Percentiles rank a stretch among this genome's conserved stretches.
These are phyloP conservation scores for Crotalaria pallida DNA, from an alignment of 306 rosid genomes.

Conservation along the genomic window DNA sequence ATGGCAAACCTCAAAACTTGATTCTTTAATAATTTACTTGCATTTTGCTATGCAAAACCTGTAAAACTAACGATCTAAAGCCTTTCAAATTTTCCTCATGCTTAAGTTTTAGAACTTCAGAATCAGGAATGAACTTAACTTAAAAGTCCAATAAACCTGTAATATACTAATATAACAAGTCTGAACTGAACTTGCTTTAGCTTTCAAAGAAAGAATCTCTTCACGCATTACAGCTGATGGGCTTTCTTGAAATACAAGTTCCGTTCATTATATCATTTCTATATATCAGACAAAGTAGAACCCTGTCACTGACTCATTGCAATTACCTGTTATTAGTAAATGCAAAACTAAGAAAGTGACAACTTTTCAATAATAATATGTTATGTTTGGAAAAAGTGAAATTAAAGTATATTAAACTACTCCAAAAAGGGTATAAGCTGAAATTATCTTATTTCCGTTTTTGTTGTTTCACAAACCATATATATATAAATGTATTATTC, in stretches of 20 bases:
- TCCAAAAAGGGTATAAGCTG: neutral
- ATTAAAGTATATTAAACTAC: neutral
- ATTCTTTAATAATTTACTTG: neutral
- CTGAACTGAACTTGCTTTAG: neutral
- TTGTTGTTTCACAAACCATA: no score
- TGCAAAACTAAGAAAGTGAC: neutral
- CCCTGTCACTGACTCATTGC: conserved; percentile 11
- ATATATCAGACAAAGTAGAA: neutral
- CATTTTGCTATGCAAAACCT: neutral
- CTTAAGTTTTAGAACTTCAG: neutral
- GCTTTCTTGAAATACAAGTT: conserved; percentile 18
- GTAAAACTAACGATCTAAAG: neutral
- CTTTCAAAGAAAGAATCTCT: neutral
- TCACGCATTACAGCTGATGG: neutral
- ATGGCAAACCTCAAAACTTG: neutral
- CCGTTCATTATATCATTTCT: neutral
- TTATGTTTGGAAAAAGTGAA: conserved; percentile 14
- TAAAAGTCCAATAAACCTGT: neutral
- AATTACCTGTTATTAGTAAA: neutral
- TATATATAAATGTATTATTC: no score
- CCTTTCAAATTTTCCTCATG: neutral
- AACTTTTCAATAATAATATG: neutral
- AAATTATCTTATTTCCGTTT: neutral
- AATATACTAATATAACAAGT: neutral
- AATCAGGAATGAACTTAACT: neutral